A percentile compares a stretch with the other conserved stretches of the same genome.
These are phyloP conservation scores for Hypoxylon perforatum DNA, from an alignment of 495 filamentous ascomycete species.

Conservation along the genomic window DNA sequence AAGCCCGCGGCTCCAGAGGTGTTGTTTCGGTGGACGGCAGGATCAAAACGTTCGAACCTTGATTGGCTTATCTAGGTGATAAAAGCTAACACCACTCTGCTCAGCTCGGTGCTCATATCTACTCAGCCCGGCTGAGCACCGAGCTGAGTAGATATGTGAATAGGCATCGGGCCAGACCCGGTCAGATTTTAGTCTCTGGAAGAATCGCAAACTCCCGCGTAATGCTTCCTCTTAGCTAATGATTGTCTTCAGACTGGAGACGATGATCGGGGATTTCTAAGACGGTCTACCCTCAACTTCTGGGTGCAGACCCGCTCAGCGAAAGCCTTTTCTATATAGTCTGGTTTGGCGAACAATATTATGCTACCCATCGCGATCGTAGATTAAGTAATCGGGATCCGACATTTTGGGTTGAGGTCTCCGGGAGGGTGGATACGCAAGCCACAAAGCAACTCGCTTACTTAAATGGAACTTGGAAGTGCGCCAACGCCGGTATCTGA, in stretches of 20 bases:
- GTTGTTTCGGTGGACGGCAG: not conserved
- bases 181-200: conserved; percentile 3
- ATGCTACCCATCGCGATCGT: not conserved
- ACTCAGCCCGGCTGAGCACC: too few relatives aligned
- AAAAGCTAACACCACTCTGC: not conserved
- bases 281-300: not conserved
- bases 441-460: not conserved
- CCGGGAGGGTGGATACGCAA: not conserved
- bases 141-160: not conserved
- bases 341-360: not conserved
- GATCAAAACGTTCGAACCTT: conserved; percentile 2
- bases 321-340: not conserved
- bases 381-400: not conserved
- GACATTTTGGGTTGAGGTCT: conserved; percentile 1
- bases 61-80: not conserved
- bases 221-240: not conserved
- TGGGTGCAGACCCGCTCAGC: not conserved
- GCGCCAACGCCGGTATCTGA: not conserved
- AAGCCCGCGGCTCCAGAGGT: not conserved
- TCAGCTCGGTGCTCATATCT: too few relatives aligned
- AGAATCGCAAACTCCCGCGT: conserved; percentile 10
- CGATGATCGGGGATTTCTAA: not conserved
- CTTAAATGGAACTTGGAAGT: not conserved
- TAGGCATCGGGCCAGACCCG: not conserved
- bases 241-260: not conserved